Evolutionary conservation across 2,329 filamentous ascomycete species (phyloP).

Genomic region (Cladobotryum protrusum): DNA sequence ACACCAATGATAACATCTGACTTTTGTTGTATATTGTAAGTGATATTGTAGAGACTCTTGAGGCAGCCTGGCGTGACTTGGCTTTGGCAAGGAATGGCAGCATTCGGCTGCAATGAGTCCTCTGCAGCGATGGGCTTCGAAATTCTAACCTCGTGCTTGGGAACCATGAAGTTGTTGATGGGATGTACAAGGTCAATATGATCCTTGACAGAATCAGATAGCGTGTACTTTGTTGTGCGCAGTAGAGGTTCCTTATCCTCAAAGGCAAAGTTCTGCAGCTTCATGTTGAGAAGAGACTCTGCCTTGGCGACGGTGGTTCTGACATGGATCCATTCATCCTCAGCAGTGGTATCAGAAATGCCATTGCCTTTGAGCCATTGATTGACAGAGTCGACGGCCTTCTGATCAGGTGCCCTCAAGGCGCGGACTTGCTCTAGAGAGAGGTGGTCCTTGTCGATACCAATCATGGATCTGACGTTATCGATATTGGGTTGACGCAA

Average conservation of each 20-base stretch:
- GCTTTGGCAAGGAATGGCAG: conserved; percentile 7
- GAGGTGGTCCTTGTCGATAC: conserved; percentile 23
- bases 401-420: conserved; percentile 29
- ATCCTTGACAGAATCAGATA: conserved; percentile 33
- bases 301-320: conserved; percentile 34
- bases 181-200: conserved; percentile 43
- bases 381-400: conserved; percentile 31
- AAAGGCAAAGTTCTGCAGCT: conserved; percentile 37
- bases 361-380: conserved; percentile 36
- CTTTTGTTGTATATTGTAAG: conserved; percentile 23
- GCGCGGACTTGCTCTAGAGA: conserved; percentile 29
- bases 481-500: conserved; percentile 26
- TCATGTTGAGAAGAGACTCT: conserved; percentile 35
- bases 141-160: conserved; percentile 24
- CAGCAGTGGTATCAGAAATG: conserved; percentile 25
- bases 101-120: background rate
- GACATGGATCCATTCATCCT: conserved; percentile 38
- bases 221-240: conserved; percentile 38
- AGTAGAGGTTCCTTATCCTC: conserved; percentile 31
- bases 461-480: conserved; percentile 20
- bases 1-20: conserved; percentile 38
- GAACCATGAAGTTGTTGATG: conserved; percentile 43
- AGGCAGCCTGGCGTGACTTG: conserved; percentile 35
- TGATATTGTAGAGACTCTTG: conserved; percentile 40
- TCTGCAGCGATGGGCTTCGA: background rate